phyloP scores from a whole-genome alignment of 2,329 filamentous ascomycete genomes.

The Xylariaceae sp. region DNA sequence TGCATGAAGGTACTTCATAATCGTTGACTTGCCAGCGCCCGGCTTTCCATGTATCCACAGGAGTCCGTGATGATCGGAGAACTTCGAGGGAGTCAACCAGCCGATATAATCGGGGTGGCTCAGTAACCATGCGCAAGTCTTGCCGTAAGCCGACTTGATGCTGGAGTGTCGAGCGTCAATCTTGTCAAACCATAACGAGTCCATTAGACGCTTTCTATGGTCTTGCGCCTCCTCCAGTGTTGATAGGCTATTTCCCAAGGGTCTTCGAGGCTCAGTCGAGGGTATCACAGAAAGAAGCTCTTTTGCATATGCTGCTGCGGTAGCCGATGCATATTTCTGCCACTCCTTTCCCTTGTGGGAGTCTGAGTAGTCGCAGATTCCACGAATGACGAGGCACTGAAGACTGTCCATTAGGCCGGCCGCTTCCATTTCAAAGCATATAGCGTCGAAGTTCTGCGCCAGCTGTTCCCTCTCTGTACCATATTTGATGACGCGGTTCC shows the following conservation, averaged over 20 bases:
- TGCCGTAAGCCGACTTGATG: constrained; percentile 18
- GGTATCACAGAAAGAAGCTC: neutral
- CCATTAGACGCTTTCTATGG: neutral
- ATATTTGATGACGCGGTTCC: constrained; percentile 17
- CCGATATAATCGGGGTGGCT: constrained; percentile 23
- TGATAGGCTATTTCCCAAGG: neutral
- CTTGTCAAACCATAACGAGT: constrained; percentile 16
- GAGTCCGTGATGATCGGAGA: constrained; percentile 31
- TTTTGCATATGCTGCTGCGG: constrained; percentile 8
- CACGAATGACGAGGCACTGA: constrained; percentile 9
- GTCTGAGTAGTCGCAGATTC: constrained; percentile 11
- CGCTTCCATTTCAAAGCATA: constrained; percentile 16
- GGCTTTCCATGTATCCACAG: constrained; percentile 44
- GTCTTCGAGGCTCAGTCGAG: neutral
- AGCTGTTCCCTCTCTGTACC: constrained; percentile 8
- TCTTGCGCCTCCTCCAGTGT: neutral
- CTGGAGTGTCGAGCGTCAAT: constrained; percentile 15
- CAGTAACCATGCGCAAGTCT: constrained; percentile 25
- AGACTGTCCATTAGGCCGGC: constrained; percentile 9
- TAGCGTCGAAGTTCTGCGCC: constrained; percentile 1
- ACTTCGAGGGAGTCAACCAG: constrained; percentile 29
- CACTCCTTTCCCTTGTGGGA: constrained; percentile 10
- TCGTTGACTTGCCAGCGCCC: constrained; percentile 39
- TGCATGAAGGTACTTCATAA: constrained; percentile 37
- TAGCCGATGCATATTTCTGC: constrained; percentile 10